Evolutionary conservation across 2,329 filamentous ascomycete species (phyloP).

Genomic region (Berkeleyomyces rouxiae): DNA sequence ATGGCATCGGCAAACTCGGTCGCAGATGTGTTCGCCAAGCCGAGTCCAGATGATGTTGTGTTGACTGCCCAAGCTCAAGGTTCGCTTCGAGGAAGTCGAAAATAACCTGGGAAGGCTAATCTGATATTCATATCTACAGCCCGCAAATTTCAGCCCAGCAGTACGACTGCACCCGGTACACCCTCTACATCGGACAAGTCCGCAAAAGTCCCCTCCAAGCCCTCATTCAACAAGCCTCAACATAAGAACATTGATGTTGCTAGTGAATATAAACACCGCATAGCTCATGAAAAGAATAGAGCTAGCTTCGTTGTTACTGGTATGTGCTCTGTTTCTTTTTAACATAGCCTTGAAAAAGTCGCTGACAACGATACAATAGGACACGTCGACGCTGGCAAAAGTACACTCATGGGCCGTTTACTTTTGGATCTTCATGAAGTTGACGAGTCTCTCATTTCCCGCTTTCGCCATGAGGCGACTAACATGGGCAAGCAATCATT

Average conservation of each 20-base stretch:
- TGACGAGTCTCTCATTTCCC: conserved; percentile 74
- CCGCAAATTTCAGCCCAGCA: neutral
- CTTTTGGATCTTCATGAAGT: conserved; percentile 78
- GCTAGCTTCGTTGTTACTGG: conserved; percentile 88
- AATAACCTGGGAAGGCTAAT: conserved; percentile 13
- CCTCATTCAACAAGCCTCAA: conserved; percentile 34
- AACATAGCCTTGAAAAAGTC: neutral
- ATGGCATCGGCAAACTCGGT: conserved; percentile 31
- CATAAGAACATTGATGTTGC: conserved; percentile 75
- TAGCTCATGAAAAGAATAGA: conserved; percentile 56
- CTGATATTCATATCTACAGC: conserved; percentile 9
- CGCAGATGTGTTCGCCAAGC: conserved; percentile 56
- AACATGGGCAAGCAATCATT: conserved; percentile 90
- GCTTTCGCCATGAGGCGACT: conserved; percentile 74
- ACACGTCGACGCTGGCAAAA: conserved; percentile 95
- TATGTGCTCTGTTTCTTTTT: conserved; percentile 26
- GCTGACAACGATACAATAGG: conserved; percentile 33
- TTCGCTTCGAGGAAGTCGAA: conserved; percentile 34
- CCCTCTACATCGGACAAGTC: neutral
- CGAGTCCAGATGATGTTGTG: conserved; percentile 84
- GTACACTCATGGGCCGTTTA: conserved; percentile 90
- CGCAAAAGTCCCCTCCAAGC: neutral
- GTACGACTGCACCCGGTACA: neutral
- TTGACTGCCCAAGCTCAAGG: conserved; percentile 77
- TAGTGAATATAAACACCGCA: conserved; percentile 50